Evolutionary conservation across 2,329 filamentous ascomycete genomes (phyloP), one percentile per base, ranked within the genome.

Genomic region (Alternaria triticina): DNA sequence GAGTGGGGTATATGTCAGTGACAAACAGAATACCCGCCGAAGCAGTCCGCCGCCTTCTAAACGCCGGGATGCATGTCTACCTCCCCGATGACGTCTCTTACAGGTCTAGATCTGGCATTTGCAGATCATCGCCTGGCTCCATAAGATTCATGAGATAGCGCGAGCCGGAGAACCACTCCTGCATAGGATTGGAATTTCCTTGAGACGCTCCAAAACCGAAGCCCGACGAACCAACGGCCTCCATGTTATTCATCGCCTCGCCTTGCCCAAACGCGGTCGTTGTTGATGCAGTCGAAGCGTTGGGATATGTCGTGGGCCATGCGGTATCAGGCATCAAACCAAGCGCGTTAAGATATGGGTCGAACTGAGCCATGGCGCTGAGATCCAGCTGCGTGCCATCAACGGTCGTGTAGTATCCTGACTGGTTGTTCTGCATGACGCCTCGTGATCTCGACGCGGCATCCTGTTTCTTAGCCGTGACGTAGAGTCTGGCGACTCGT

Each of bases 81-180:
- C 13, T 23, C 17, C 7, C 20, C 25, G 49, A 22, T 15, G 13
- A 20, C 22, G 9, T 52, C 22, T 47, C 13, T 59, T 17, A 68
- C 30, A 67, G 28, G 40, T 66, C 57, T 36, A 76, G 36, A 61
- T 78, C 74, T 5, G 74, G 71, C 74, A 79, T 79, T 27, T 74
- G 72, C 52, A 74, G 61, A 65, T 90, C 88, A 61, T 90, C 87
- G 17, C 69, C 68, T 2, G 64, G 72, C 44, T 91, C 89, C 73
- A 91, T 75, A 60, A 91, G 72, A 0, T 87, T 87, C 81, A 91
- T 85, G 81, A 91, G 86, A 69, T 90, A 88, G 58, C 86, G 83
- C 62, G 87, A 90, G 2, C 88, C 87, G 4, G 86, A 88, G 68
- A 90, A 90, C 89, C 89, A 91, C 65, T 89, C 88, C 3, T 86